phyloP scores from a whole-genome alignment of 306 rosid species.

The Glycine tomentella region DNA sequence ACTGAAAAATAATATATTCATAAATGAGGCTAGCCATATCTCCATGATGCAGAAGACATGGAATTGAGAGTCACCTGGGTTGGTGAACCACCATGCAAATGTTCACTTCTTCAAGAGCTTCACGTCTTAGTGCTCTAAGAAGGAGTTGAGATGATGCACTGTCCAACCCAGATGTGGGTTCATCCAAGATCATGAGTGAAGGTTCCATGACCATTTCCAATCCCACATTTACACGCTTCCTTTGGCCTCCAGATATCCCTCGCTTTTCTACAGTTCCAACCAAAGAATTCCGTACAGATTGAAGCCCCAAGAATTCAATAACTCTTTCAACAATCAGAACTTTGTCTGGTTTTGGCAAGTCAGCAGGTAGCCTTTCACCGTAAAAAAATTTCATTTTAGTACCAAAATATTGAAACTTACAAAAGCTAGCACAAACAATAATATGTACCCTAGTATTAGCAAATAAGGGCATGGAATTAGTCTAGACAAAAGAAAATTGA shows the following conservation, averaged over 20 bases:
- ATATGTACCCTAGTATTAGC: neutral
- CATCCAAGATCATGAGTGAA: constrained; percentile 83
- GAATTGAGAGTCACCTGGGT: constrained; percentile 69
- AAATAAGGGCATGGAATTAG: neutral
- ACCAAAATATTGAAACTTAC: neutral
- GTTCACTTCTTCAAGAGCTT: constrained; percentile 91
- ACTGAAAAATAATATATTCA: neutral
- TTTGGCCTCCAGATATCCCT: constrained; percentile 91
- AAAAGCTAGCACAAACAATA: constrained; percentile 18
- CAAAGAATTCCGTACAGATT: constrained; percentile 68
- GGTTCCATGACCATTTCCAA: constrained; percentile 94
- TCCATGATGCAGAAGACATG: neutral
- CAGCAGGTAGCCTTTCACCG: constrained; percentile 61
- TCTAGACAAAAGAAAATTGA: constrained; percentile 26
- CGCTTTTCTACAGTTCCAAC: constrained; percentile 89
- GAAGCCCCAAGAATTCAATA: constrained; percentile 83
- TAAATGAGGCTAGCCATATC: neutral
- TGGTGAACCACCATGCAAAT: constrained; percentile 93
- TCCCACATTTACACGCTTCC: constrained; percentile 90
- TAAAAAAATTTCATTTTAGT: constrained; percentile 11
- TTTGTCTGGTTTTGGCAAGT: constrained; percentile 66
- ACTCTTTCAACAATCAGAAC: constrained; percentile 82
- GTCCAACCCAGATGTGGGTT: constrained; percentile 88
- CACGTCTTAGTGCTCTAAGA: constrained; percentile 81
- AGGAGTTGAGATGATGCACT: constrained; percentile 85